Evolutionary conservation across 148 eudicot species (phyloP), one percentile per base, ranked within the genome.

Genomic region (Cornus controversa): DNA sequence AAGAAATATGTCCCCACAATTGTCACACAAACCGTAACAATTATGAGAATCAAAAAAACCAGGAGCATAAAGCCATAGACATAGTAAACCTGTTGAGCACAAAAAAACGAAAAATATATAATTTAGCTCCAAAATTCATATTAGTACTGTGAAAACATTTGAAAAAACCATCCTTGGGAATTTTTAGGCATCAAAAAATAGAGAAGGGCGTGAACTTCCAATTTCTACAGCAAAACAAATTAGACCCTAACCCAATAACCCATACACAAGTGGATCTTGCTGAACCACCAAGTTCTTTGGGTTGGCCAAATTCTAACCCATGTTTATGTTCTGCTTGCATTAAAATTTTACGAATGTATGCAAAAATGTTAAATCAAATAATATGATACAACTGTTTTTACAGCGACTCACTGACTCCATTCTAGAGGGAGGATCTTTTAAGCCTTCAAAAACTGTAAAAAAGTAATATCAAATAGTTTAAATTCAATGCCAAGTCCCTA

Each of bases 1-100:
- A 95, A 84, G 93, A 95, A 95, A 81, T 95, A 95, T 37, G 97
- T 89, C 60, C 99, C 99, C 83, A 95, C 99, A 60, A 95, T 95
- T 4, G 99, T 95, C 80, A 95, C 99, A 74, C 99, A 95, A 57
- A 95, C 91, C 5, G 99, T 91, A 27, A 95, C 99, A 58, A 95
- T 93, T 23, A 95, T 76, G 79, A 95, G 88, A 77, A 95, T 95
- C 74, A 95, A 50, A 80, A 95, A 95, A 40, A 95, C 99, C 57
- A 95, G 92, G 29, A 95, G 91, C 99, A 91, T 93, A 82, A 93
- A 93, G 66, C 97, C 97, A 27, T 93, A 93, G 10, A 93, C 97
- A 82, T 93, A 95, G 85, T 95, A 95, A 78, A 95, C 99, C 99
- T 95, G 90, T 71, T 84, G 80, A 72, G 54, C 22, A 28, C 68